Evolutionary conservation across 164 flowering plant species (phyloP).

Genomic region (Protea cynaroides): DNA sequence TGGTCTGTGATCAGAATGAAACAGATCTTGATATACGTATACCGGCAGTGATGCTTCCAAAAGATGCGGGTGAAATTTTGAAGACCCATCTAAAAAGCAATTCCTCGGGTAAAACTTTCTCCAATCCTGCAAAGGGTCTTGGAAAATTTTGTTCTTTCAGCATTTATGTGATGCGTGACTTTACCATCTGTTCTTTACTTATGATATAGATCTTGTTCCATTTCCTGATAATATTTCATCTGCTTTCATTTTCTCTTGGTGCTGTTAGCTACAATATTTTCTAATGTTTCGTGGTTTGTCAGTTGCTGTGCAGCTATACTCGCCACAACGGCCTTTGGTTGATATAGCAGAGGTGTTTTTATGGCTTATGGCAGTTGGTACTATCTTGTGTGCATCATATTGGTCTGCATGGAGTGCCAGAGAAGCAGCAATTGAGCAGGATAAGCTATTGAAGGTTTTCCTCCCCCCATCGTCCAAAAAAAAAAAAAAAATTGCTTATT

Average conservation of each 20-base stretch:
- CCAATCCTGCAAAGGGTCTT: background rate
- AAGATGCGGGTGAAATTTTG: slow-evolving; percentile 79
- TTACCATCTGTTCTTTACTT: background rate
- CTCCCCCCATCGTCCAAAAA: too few relatives aligned
- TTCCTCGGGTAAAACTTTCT: slow-evolving; percentile 44
- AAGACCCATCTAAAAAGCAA: slow-evolving; percentile 38
- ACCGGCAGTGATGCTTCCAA: slow-evolving; percentile 95
- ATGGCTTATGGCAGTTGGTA: slow-evolving; percentile 98
- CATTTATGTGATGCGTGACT: background rate
- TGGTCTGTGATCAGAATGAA: slow-evolving; percentile 92
- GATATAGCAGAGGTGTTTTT: slow-evolving; percentile 95
- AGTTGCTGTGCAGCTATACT: slow-evolving; percentile 92
- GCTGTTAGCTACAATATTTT: background rate
- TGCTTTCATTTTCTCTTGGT: slow-evolving; percentile 2
- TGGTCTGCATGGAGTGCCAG: slow-evolving; percentile 98
- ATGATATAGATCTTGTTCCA: too few relatives aligned
- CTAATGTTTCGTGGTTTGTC: slow-evolving; percentile 14
- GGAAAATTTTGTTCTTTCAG: background rate
- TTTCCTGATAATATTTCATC: background rate
- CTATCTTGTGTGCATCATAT: slow-evolving; percentile 85
- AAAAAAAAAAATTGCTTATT: too few relatives aligned
- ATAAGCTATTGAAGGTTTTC: slow-evolving; percentile 73
- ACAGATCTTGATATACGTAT: slow-evolving; percentile 63
- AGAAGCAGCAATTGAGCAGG: slow-evolving; percentile 91
- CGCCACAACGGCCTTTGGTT: slow-evolving; percentile 77